phyloP scores from a whole-genome alignment of 2,329 filamentous ascomycete genomes.

The Fusarium illudens region DNA sequence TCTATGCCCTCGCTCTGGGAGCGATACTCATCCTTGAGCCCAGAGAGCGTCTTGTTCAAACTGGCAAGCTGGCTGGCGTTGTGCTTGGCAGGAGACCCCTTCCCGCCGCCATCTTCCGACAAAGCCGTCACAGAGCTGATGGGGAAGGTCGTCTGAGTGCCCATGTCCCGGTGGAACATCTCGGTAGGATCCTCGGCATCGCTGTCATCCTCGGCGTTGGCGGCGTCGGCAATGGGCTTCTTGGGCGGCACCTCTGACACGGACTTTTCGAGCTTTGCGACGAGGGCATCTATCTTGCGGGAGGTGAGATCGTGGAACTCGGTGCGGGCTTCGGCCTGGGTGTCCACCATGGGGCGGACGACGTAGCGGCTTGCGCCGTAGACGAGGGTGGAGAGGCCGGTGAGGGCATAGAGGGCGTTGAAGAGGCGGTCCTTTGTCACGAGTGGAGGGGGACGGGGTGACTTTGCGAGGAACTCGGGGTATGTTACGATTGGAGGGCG shows the following conservation, averaged over 20 bases:
- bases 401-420: slow-evolving; percentile 66
- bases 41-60: slow-evolving; percentile 54
- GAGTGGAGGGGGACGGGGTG: slow-evolving; percentile 65
- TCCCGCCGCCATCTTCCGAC: slow-evolving; percentile 4
- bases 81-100: slow-evolving; percentile 45
- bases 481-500: slow-evolving; percentile 73
- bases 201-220: slow-evolving; percentile 50
- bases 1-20: slow-evolving; percentile 59
- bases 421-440: slow-evolving; percentile 67
- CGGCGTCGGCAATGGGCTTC: slow-evolving; percentile 24
- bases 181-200: slow-evolving; percentile 74
- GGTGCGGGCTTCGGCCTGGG: slow-evolving; percentile 59
- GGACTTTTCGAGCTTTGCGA: slow-evolving; percentile 60
- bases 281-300: slow-evolving; percentile 55
- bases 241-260: slow-evolving; percentile 68
- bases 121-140: slow-evolving; percentile 26
- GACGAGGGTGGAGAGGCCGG: slow-evolving; percentile 66
- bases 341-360: slow-evolving; percentile 68
- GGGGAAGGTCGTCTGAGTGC: slow-evolving; percentile 74
- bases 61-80: slow-evolving; percentile 55
- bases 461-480: slow-evolving; percentile 71
- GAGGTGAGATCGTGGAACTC: slow-evolving; percentile 62
- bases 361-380: slow-evolving; percentile 78
- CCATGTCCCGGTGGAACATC: slow-evolving; percentile 82
- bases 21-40: slow-evolving; percentile 54